Conservation (phyloP, 1,284 basidiomycete genomes). For the Bondarzewia mesenterica region DNA sequence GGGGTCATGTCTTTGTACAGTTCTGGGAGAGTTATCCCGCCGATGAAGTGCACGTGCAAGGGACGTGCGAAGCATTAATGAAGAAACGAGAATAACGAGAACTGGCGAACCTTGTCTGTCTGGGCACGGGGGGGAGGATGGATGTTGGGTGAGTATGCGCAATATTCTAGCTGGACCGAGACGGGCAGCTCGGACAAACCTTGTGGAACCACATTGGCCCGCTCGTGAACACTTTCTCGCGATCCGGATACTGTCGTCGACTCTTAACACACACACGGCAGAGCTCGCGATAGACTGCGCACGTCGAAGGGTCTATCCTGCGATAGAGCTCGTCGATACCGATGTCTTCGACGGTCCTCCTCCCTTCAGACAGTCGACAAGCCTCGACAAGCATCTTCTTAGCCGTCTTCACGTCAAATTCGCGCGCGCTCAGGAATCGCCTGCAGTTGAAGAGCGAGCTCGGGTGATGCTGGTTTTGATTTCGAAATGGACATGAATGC, state of each 20-base stretch:
- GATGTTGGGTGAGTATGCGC: no score
- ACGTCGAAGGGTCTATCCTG: no score
- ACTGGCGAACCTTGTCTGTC: conserved; percentile 53
- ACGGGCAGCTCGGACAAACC: no score
- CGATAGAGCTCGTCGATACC: conserved; percentile 53
- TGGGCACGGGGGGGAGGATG: no score
- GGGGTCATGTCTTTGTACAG: conserved; percentile 54
- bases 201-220: no score
- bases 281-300: no score
- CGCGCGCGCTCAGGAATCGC: conserved; percentile 60
- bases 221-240: no score
- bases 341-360: conserved; percentile 42
- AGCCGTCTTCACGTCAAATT: conserved; percentile 44
- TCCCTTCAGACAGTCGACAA: conserved; percentile 51
- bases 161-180: no score
- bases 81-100: no score
- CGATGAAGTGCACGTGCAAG: conserved; percentile 54
- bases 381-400: conserved; percentile 53
- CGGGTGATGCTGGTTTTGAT: conserved; percentile 1
- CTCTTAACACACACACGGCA: conserved; percentile 61
- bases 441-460: conserved; percentile 25
- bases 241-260: conserved; percentile 72
- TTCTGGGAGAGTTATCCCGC: conserved; percentile 49
- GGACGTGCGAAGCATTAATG: no score
- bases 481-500: neutral